phyloP scores from a whole-genome alignment of 2,329 filamentous ascomycete genomes.

The Fusarium fracticaudum region DNA sequence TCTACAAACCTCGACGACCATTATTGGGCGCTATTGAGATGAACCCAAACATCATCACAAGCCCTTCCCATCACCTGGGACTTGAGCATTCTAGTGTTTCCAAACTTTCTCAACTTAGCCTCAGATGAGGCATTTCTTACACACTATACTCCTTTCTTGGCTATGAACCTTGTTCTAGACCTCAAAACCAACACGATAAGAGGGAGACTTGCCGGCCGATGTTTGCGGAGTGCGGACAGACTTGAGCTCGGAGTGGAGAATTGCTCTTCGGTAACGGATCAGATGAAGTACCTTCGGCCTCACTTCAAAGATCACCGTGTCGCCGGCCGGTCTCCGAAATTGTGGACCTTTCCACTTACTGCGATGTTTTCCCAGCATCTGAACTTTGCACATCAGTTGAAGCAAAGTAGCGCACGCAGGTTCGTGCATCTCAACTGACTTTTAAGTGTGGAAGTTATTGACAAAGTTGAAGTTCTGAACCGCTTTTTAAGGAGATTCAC shows the following conservation, averaged over 20 bases:
- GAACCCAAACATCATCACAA: background rate
- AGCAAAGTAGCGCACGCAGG: conserved; percentile 14
- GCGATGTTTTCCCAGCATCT: background rate
- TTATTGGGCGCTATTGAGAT: background rate
- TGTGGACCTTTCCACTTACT: conserved; percentile 12
- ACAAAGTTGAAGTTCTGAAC: background rate
- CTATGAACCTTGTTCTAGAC: conserved; percentile 18
- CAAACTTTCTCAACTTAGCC: background rate
- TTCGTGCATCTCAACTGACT: conserved; percentile 5
- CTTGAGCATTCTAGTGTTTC: background rate
- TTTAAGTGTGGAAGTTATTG: conserved; percentile 27
- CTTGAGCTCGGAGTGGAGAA: conserved; percentile 23
- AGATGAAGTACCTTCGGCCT: conserved; percentile 18
- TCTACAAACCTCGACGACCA: background rate
- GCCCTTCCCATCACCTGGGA: background rate
- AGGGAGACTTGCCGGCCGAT: conserved; percentile 13
- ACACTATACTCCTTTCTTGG: conserved; percentile 19
- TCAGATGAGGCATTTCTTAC: conserved; percentile 26
- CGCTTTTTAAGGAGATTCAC: background rate
- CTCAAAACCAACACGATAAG: background rate
- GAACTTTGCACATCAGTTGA: background rate
- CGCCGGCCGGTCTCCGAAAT: conserved; percentile 10
- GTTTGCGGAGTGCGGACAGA: conserved; percentile 3
- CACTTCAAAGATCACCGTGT: background rate
- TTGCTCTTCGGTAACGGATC: conserved; percentile 33